Evolutionary conservation across 2,329 filamentous ascomycete genomes (phyloP), one percentile per base, ranked within the genome.

Genomic region (Rasamsonia emersonii): DNA sequence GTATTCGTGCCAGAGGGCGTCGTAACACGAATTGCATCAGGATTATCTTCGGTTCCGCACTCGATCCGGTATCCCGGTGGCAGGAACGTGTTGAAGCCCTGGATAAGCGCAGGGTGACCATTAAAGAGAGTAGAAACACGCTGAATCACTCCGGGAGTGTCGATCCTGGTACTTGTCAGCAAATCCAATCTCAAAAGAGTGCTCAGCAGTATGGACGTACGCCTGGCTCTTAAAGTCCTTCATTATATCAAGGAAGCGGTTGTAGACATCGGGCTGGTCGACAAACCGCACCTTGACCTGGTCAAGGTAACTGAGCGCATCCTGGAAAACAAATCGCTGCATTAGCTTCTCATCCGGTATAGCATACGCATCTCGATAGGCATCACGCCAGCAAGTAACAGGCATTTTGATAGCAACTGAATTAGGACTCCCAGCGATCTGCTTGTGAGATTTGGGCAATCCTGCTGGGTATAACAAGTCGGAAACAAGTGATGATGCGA

Each of bases 221-320:
- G 88, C 86, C 63, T 94, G 89, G 49, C 86, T 94, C 63, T 98
- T 98, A 59, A 98, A 98, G 49, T 98, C 91, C 54, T 98, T 98
- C 91, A 98, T 98, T 29, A 98, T 98, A 48, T 98, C 91, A 27
- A 98, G 65, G 49, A 98, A 96, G 21, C 84, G 73, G 51, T 96
- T 96, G 52, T 98, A 98, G 1, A 98, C 91, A 58, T 96, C 89
- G 3, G 91, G 88, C 45, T 95, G 86, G 42, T 96, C 89, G 39
- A 86, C 83, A 47, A 98, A 98, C 52, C 94, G 88, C 17, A 96
- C 88, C 61, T 98, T 98, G 42, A 98, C 91, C 59, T 96, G 91
- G 53, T 98, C 91, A 15, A 98, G 75, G 53, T 98, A 98, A 50
- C 86, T 95, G 26, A 98, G 71, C 18, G 91, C 91, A 61, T 84